Conservation (phyloP, 495 filamentous ascomycete species). For the Aspergillus olivimuriae region DNA sequence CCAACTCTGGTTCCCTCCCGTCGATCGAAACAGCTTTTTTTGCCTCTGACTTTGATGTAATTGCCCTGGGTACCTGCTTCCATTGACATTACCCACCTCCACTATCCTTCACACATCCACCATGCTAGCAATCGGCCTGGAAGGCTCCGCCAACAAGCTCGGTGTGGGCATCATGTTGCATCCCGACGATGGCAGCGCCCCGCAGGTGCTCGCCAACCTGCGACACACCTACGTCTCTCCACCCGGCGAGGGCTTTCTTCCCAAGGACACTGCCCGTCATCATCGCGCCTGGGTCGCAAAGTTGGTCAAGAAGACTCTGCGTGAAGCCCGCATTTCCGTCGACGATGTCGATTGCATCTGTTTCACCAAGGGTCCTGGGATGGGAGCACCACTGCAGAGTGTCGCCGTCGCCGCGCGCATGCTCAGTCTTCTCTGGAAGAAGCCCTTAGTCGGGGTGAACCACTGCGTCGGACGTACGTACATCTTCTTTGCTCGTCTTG, state of each 20-base stretch:
- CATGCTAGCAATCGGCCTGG: constrained; percentile 86
- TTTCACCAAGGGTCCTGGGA: constrained; percentile 92
- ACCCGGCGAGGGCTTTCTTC: constrained; percentile 89
- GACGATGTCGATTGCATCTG: constrained; percentile 82
- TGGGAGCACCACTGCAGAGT: constrained; percentile 90
- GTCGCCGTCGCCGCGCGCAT: constrained; percentile 82
- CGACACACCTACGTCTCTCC: constrained; percentile 90
- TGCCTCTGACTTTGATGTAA: too few relatives aligned
- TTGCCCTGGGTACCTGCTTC: too few relatives aligned
- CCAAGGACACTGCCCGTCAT: constrained; percentile 90
- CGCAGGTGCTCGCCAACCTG: constrained; percentile 84
- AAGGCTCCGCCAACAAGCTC: constrained; percentile 97
- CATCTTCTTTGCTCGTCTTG: background rate
- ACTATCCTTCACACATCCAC: constrained; percentile 8
- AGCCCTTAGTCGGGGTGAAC: constrained; percentile 84
- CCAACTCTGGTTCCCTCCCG: too few relatives aligned
- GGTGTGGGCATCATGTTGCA: constrained; percentile 91
- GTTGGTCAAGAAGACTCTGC: constrained; percentile 69
- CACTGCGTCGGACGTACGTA: constrained; percentile 92
- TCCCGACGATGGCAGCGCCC: constrained; percentile 51
- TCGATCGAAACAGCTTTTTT: too few relatives aligned
- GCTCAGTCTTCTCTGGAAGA: constrained; percentile 78
- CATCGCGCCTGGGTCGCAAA: constrained; percentile 80
- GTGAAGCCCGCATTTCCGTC: constrained; percentile 54
- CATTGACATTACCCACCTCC: background rate